Evolutionary conservation across 495 filamentous ascomycete genomes (phyloP), one percentile per base, ranked within the genome.

Genomic region (Oidiodendron maius): DNA sequence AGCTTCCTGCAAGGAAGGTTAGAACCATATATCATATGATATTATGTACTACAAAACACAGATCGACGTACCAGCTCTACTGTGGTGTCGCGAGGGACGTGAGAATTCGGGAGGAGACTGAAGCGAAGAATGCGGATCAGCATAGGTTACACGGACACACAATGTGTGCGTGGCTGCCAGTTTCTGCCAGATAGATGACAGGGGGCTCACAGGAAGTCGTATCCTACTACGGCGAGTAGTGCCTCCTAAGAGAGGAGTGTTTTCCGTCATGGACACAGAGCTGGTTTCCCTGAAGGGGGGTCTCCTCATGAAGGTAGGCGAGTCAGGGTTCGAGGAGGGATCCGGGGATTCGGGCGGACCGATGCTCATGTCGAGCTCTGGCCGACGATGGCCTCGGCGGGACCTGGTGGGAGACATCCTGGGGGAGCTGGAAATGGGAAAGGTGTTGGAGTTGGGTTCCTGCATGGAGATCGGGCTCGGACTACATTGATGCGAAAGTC

Each of bases 1-100:
- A 21, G 22, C 38, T 40, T 17, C 64, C 66, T 57, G 25, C 40
- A n/a, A 5, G 21, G 4, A 37, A 21, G 11, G 24, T 44, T 40
- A 51, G 43, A 25, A 24, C 10, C 15, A 11, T 17, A 18, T 3
- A 25, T 22, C 43, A 48, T 53, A 13, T 41, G 5, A 43, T 13
- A 32, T 32, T n/a, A n/a, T n/a, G n/a, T n/a, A n/a, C n/a, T n/a
- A n/a, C n/a, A n/a, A 30, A 30, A 5, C 26, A 5, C 26, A 12
- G 12, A 30, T 30, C 26, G 22, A 22, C 38, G 4, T 40, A 40
- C 38, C 38, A 21, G 38, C 3, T 21, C 38, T 40, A 20, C 38
- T 40, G 17, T 40, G 12, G 20, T 30, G 26, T 12, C 26, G 26
- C 26, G 26, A 30, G 5, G 12, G 12, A 30, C 26, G 26, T 5